A percentile compares a stretch with the other conserved stretches of the same genome.
Conservation (phyloP, 495 filamentous ascomycete genomes). For the Penicillium bialowiezense region DNA sequence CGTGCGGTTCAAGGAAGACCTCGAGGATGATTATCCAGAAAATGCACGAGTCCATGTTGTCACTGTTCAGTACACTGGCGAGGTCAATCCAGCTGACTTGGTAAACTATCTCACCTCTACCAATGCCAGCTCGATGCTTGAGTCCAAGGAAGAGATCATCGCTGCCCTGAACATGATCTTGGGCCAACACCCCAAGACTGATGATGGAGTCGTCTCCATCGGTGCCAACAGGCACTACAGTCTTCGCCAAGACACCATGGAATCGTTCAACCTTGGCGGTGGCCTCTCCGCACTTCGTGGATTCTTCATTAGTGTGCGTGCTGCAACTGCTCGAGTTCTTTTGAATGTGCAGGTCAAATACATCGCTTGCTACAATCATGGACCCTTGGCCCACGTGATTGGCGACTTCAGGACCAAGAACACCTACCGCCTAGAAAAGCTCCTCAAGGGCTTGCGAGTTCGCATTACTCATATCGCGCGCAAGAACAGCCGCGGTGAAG, state of each 20-base stretch:
- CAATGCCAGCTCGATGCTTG: slow-evolving; percentile 35
- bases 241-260: slow-evolving; percentile 19
- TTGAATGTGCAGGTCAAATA: slow-evolving; percentile 58
- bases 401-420: slow-evolving; percentile 13
- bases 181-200: slow-evolving; percentile 37
- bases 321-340: slow-evolving; percentile 60
- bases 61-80: slow-evolving; percentile 37
- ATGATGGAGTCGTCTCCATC: slow-evolving; percentile 27
- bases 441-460: slow-evolving; percentile 47
- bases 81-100: slow-evolving; percentile 47
- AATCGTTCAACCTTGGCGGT: slow-evolving; percentile 31
- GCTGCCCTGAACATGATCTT: slow-evolving; percentile 56
- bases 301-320: slow-evolving; percentile 65
- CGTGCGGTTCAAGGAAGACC: slow-evolving; percentile 42
- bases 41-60: slow-evolving; percentile 45
- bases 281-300: slow-evolving; percentile 57
- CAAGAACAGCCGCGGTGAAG: slow-evolving; percentile 34
- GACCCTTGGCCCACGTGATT: slow-evolving; percentile 28
- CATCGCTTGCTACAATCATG: slow-evolving; percentile 37
- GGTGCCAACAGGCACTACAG: slow-evolving; percentile 43
- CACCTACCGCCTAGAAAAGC: slow-evolving; percentile 31
- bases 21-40: slow-evolving; percentile 37
- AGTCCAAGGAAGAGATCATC: slow-evolving; percentile 37
- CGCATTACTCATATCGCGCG: slow-evolving; percentile 33
- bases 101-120: slow-evolving; percentile 53